Percentiles rank a stretch among this genome's conserved stretches.
phyloP scores from a whole-genome alignment of 2,329 filamentous ascomycete species.

The Diaporthe aspalathi region DNA sequence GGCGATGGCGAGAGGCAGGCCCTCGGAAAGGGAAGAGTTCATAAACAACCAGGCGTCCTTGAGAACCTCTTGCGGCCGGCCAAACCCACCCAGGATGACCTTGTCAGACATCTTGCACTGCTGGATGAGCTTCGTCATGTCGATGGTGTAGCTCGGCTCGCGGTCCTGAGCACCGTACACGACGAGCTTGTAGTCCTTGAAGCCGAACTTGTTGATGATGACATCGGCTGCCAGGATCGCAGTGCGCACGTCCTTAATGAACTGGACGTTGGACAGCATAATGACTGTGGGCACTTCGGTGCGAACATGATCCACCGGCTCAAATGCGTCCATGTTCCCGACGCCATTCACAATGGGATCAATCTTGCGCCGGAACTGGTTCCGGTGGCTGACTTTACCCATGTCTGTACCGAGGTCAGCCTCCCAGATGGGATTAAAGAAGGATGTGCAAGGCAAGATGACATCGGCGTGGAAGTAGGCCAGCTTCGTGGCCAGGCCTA shows the following conservation, averaged over 20 bases:
- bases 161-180: constrained; percentile 74
- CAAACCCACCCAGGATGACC: constrained; percentile 66
- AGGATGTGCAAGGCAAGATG: constrained; percentile 66
- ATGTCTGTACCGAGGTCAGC: constrained; percentile 70
- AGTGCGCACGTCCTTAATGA: constrained; percentile 73
- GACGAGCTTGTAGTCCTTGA: constrained; percentile 71
- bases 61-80: constrained; percentile 65
- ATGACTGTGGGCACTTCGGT: constrained; percentile 70
- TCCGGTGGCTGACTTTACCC: constrained; percentile 66
- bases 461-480: constrained; percentile 67
- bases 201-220: constrained; percentile 74
- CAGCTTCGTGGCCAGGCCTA: constrained; percentile 59
- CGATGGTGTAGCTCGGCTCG: constrained; percentile 69
- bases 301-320: constrained; percentile 69
- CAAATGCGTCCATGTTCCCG: constrained; percentile 71
- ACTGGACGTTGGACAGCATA: constrained; percentile 72
- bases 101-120: constrained; percentile 63
- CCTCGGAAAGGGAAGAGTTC: constrained; percentile 68
- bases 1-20: constrained; percentile 66
- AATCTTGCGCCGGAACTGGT: constrained; percentile 68
- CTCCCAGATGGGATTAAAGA: constrained; percentile 74
- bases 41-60: constrained; percentile 69
- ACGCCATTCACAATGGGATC: constrained; percentile 75
- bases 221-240: constrained; percentile 73
- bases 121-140: constrained; percentile 68